Evolutionary conservation across 495 filamentous ascomycete genomes (phyloP), one percentile per base, ranked within the genome.

Genomic region (Collariella sp.): DNA sequence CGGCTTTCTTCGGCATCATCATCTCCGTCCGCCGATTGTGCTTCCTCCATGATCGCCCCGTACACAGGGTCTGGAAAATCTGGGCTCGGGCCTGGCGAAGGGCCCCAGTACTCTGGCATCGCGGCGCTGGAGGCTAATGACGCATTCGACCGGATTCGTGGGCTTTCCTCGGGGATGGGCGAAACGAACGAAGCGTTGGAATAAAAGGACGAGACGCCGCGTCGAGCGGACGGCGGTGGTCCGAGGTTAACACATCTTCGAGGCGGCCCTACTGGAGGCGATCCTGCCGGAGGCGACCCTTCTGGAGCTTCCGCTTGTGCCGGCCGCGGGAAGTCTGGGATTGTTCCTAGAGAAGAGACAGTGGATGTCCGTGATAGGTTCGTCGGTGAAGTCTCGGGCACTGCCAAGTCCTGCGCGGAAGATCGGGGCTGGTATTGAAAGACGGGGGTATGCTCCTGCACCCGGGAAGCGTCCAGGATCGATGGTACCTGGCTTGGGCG

Each of bases 121-220:
- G 81, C 86, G 48, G 82, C 79, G 66, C 88, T 95, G 7, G 90
- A 94, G 7, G 88, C 88, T 62, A 84, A 87, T 0, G 88, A 91
- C 18, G 78, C 80, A 62, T 84, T 79, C 13, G 74, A 75, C 43
- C 80, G 73, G 40, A 79, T 72, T 31, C 81, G 74, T 1, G 79
- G 76, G 46, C 80, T 76, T 63, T 95, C 90, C 67, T 96, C 91
- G 1, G 83, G 86, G 51, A 96, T 96, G 1, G 91, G 91, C 7
- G 91, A 88, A 5, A 96, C 88, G 52, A 77, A 88, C 1, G 87
- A 88, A n/a, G 69, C 62, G 51, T 77, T 78, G 20, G 87, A 89
- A 58, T 88, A 88, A 33, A 83, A 86, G n/a, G 85, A 82, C 2
- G 83, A 81, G 24, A 74, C 82, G 0, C 85, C 87, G 58, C 85